Percentiles rank a stretch among this genome's conserved stretches.
Conservation (phyloP, 176 grass and related monocot species). For the Tillandsia leiboldiana region DNA sequence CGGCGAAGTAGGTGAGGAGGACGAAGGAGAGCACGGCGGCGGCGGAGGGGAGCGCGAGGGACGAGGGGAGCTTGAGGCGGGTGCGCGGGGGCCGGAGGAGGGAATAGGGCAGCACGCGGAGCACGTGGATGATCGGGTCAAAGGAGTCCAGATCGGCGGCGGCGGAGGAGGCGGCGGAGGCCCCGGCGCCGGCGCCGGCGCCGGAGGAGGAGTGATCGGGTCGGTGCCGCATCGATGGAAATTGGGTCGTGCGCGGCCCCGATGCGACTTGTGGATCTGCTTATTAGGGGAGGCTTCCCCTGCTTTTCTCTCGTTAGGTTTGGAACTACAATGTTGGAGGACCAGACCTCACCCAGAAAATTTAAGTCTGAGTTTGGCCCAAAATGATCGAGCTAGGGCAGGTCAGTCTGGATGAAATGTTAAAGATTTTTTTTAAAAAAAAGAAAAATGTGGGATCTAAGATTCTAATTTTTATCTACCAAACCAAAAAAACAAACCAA, state of each 20-base stretch:
- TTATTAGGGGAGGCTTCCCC: no score
- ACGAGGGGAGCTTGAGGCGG: conserved; percentile 80
- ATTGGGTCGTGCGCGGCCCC: neutral
- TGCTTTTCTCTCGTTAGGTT: no score
- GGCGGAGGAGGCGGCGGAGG: conserved; percentile 13
- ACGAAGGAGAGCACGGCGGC: conserved; percentile 75
- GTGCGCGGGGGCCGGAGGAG: conserved; percentile 71
- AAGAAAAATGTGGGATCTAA: no score
- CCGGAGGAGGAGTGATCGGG: conserved; percentile 39
- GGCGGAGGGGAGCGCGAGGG: conserved; percentile 60
- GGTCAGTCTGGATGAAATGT: no score
- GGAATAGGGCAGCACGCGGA: conserved; percentile 67
- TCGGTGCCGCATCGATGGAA: conserved; percentile 23
- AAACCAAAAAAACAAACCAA: no score
- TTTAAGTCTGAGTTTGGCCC: no score
- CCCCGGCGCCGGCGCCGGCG: conserved; percentile 9
- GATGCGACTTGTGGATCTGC: no score
- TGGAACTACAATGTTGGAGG: no score
- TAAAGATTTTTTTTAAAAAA: no score
- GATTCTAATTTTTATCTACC: no score
- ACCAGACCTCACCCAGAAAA: no score
- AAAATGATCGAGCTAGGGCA: no score
- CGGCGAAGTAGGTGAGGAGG: conserved; percentile 87
- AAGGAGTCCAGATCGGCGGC: conserved; percentile 41
- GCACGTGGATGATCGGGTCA: conserved; percentile 60